Evolutionary conservation across 192 early-diverging fungal species (phyloP).

Genomic region (Cetraspora pellucida): DNA sequence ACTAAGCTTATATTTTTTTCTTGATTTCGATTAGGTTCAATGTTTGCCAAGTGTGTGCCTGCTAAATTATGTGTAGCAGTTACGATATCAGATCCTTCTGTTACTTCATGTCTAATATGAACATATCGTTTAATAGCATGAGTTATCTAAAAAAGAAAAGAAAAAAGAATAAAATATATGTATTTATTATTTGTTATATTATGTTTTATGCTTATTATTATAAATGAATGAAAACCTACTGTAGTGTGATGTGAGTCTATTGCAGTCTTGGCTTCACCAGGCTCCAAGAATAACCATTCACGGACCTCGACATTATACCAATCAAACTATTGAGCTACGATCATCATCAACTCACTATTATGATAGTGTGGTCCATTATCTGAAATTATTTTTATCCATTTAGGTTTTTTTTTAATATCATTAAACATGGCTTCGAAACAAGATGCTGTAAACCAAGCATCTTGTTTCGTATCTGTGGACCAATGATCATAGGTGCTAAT

Average conservation of each 20-base stretch:
- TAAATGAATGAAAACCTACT: background rate
- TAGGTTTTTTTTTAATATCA: background rate
- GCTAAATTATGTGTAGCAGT: background rate
- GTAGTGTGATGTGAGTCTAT: background rate
- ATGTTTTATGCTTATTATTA: no score
- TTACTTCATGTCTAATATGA: background rate
- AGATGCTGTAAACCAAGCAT: slow-evolving; percentile 6
- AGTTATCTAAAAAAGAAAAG: background rate
- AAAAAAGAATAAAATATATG: background rate
- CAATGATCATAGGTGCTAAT: background rate
- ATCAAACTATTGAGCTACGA: background rate
- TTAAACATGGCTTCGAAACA: slow-evolving; percentile 6
- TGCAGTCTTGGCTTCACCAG: background rate
- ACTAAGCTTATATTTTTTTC: no score
- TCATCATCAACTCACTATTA: background rate
- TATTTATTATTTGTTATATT: no score
- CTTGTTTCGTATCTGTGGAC: no score
- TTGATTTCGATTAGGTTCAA: background rate
- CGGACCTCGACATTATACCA: background rate
- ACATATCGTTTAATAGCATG: slow-evolving; percentile 18
- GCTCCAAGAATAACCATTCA: slow-evolving; percentile 1
- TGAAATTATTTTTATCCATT: slow-evolving; percentile 13
- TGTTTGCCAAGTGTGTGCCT: background rate
- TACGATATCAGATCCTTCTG: slow-evolving; percentile 3
- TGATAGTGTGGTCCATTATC: background rate